A percentile compares a stretch with the other conserved stretches of the same genome.
Evolutionary conservation across 345 rosid genomes (phyloP).

Genomic region (Dimocarpus longan): DNA sequence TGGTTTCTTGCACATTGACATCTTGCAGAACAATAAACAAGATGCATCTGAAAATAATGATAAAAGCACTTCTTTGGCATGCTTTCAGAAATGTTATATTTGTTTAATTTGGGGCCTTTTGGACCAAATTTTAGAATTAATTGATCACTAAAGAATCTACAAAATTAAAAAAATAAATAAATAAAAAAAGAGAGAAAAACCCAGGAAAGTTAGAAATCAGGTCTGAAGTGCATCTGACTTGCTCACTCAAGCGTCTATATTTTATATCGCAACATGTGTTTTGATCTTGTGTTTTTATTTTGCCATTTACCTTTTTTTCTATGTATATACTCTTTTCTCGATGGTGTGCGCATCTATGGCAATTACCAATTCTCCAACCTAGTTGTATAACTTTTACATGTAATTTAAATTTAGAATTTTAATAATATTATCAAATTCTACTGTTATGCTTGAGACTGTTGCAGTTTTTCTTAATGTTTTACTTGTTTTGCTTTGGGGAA

Average conservation of each 20-base stretch:
- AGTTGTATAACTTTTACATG: background rate
- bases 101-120: background rate
- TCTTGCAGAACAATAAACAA: constrained; percentile 1
- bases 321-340: background rate
- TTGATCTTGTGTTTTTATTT: background rate
- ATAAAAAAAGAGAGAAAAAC: background rate
- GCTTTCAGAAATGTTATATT: background rate
- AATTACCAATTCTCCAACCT: background rate
- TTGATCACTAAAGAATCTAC: background rate
- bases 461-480: background rate
- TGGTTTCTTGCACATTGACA: background rate
- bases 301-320: background rate
- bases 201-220: background rate
- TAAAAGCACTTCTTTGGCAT: too few species aligned
- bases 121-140: background rate
- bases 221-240: background rate
- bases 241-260: background rate
- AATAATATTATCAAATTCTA: background rate
- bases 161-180: background rate
- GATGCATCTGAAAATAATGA: background rate
- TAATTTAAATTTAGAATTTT: background rate
- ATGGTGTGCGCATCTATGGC: background rate
- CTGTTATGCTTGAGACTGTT: background rate
- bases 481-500: background rate
- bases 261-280: background rate